Percentiles rank a stretch among this genome's conserved stretches.
Evolutionary conservation across 345 rosid genomes (phyloP).

Genomic region (Euclidium syriacum): DNA sequence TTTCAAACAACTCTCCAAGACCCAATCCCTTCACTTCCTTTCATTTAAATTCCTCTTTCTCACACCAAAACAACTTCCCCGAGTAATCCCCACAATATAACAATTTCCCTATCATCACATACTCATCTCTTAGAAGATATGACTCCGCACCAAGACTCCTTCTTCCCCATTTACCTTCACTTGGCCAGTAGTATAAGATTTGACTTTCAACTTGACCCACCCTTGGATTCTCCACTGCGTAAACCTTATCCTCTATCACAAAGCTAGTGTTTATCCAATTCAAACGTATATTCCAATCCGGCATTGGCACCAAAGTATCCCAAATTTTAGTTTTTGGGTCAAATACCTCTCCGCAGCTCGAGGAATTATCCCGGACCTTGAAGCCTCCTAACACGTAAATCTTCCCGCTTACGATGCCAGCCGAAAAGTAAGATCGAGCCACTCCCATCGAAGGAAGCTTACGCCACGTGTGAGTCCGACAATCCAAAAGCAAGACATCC

Average conservation of each 20-base stretch:
- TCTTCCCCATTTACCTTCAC: no score
- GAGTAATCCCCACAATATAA: conserved; percentile 58
- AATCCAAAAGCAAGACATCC: conserved; percentile 55
- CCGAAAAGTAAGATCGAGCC: conserved; percentile 43
- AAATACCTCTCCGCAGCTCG: conserved; percentile 60
- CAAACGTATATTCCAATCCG: neutral
- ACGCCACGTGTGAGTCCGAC: conserved; percentile 53
- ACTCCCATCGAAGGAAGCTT: conserved; percentile 42
- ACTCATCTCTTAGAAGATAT: conserved; percentile 27
- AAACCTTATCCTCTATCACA: neutral
- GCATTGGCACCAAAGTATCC: neutral
- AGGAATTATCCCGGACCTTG: conserved; percentile 37
- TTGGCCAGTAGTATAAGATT: no score
- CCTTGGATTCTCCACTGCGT: no score
- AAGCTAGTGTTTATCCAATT: neutral
- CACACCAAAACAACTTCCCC: conserved; percentile 63
- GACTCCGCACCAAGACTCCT: conserved; percentile 42
- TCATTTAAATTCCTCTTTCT: conserved; percentile 38
- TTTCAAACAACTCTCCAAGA: no score
- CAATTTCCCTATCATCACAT: conserved; percentile 48
- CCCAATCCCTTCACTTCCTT: conserved; percentile 46
- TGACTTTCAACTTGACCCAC: no score
- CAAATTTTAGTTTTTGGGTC: conserved; percentile 39
- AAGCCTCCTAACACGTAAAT: conserved; percentile 71
- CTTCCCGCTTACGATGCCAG: conserved; percentile 45